Base-by-base conservation (phyloP, 176 grass and related monocot species). In the Phragmites australis region DNA sequence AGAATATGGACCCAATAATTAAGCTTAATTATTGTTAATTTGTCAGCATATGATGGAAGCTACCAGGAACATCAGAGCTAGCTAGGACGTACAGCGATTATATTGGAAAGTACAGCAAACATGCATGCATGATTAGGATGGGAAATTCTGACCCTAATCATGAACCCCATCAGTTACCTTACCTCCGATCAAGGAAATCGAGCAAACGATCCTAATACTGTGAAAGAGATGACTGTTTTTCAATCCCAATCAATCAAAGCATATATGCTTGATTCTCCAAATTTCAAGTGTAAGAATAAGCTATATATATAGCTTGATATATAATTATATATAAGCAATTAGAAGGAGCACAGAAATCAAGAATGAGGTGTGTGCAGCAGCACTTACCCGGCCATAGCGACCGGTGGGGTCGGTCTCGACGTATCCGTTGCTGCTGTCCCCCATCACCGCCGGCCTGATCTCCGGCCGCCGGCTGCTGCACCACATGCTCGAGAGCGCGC, bases 341-440 rank as follows among this genome's bases (percentile, higher is more conserved):
- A 4, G 17, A 25, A n/a, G n/a, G n/a, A 57, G 8, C 34, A 37
- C 34, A 4, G 55, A 27, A 58, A 58, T 6, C 6, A 27, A 58
- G 22, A 2, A 54, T 54, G 51, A 10, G 8, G 10, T 55, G 8
- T 55, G 8, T 22, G 53, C 22, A 23, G 53, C 9, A 56, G n/a
- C 25, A 68, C 87, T 77, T 93, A 97, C 94, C 45, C 94, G 91
- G 61, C 91, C 94, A 60, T 97, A 97, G 3, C 94, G 94, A 31
- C 91, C 84, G 8, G 87, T 86, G 5, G 94, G 91, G 53, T 97
- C 94, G 55, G 65, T 92, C 79, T 97, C 94, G 25, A 88, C 94
- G 86, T 97, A 97, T 27, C 91, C 94, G 71, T 91, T 90, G 82
- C 16, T 53, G 60, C 46, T 34, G 46, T 18, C 74, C 19, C 70